Percentiles rank a stretch among this genome's conserved stretches.
These are phyloP conservation scores for Phoma sp. DNA, from an alignment of 2,329 filamentous ascomycete genomes.

Conservation along the genomic window DNA sequence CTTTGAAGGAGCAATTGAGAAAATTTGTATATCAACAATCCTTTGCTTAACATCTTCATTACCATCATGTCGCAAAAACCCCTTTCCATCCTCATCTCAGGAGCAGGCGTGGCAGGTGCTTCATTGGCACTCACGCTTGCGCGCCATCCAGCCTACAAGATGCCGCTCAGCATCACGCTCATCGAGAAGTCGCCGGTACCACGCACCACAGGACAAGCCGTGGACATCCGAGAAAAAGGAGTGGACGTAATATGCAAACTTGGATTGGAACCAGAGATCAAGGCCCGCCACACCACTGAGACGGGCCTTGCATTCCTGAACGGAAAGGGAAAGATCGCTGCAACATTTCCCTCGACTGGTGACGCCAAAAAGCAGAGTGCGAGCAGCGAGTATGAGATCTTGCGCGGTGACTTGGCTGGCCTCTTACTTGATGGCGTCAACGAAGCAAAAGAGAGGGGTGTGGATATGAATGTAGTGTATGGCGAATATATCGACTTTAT, in stretches of 20 bases:
- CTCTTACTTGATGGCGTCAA: constrained; percentile 40
- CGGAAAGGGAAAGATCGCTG: constrained; percentile 23
- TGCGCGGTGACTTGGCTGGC: constrained; percentile 42
- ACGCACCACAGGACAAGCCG: constrained; percentile 53
- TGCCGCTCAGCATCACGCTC: constrained; percentile 51
- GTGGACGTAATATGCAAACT: constrained; percentile 53
- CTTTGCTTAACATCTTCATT: neutral
- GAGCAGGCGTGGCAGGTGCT: constrained; percentile 51
- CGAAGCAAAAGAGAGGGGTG: constrained; percentile 24
- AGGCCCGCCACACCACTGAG: constrained; percentile 49
- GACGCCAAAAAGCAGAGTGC: constrained; percentile 23
- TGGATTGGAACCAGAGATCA: constrained; percentile 49
- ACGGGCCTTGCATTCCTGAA: constrained; percentile 51
- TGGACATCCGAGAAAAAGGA: constrained; percentile 55
- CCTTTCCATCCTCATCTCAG: constrained; percentile 45
- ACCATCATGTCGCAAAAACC: constrained; percentile 11
- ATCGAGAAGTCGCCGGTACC: constrained; percentile 53
- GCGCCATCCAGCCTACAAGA: constrained; percentile 30
- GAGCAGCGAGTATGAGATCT: constrained; percentile 45
- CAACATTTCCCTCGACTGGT: constrained; percentile 33
- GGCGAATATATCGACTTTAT: constrained; percentile 32
- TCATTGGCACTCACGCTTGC: constrained; percentile 47
- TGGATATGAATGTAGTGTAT: constrained; percentile 26
- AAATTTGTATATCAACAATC: neutral
- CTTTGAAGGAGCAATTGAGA: too few relatives aligned